Evolutionary conservation across 2,329 filamentous ascomycete species (phyloP).

Genomic region (Beauveria sp.): DNA sequence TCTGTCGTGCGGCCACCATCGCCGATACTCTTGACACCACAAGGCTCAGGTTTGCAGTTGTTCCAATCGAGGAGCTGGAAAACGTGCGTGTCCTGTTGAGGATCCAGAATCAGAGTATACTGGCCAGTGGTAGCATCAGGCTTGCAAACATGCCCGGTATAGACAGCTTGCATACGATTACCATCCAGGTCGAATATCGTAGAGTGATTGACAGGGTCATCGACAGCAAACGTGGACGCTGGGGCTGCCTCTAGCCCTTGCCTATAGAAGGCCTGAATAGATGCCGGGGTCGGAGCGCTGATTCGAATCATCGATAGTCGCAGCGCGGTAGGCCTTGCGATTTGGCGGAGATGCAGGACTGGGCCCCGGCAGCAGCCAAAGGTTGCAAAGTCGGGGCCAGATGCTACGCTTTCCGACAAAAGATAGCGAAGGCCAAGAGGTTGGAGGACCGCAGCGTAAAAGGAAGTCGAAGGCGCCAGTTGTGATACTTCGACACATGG

Average conservation of each 20-base stretch:
- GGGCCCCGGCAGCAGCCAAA: slow-evolving; percentile 19
- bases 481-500: slow-evolving; percentile 61
- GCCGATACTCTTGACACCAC: neutral
- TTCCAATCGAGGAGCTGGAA: neutral
- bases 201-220: slow-evolving; percentile 23
- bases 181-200: slow-evolving; percentile 73
- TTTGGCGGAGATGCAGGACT: slow-evolving; percentile 39
- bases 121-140: slow-evolving; percentile 15
- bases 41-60: neutral
- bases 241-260: slow-evolving; percentile 56
- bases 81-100: neutral
- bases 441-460: slow-evolving; percentile 73
- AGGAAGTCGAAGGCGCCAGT: slow-evolving; percentile 71
- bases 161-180: slow-evolving; percentile 75
- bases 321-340: slow-evolving; percentile 30
- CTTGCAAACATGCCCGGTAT: slow-evolving; percentile 18
- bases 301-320: slow-evolving; percentile 52
- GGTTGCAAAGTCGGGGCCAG: neutral
- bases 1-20: neutral
- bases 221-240: slow-evolving; percentile 30
- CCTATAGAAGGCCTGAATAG: slow-evolving; percentile 65
- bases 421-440: slow-evolving; percentile 66
- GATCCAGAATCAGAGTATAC: neutral
- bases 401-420: slow-evolving; percentile 6
- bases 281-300: slow-evolving; percentile 55